Conservation (phyloP, 768 basidiomycete genomes). For the Russula ochroleuca region DNA sequence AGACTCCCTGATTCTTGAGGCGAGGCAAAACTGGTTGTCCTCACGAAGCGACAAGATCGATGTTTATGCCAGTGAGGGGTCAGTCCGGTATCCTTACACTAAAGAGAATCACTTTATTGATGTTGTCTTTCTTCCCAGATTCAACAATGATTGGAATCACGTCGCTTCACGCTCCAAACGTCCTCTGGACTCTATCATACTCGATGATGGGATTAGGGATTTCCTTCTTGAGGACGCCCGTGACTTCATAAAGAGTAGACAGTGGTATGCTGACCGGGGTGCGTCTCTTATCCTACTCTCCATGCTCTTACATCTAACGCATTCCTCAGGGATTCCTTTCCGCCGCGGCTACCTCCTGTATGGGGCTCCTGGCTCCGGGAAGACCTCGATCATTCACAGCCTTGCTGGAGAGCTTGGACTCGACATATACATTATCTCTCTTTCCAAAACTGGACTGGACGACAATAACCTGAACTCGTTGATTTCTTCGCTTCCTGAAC, state of each 20-base stretch:
- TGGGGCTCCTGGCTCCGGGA: constrained; percentile 74
- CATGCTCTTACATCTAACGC: background rate
- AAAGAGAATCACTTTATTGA: background rate
- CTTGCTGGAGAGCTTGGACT: constrained; percentile 75
- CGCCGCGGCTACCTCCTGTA: constrained; percentile 75
- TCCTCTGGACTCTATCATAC: constrained; percentile 59
- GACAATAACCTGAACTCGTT: constrained; percentile 55
- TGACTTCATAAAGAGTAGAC: constrained; percentile 64
- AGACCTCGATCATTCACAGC: constrained; percentile 72
- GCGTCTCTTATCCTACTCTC: background rate
- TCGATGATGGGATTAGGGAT: constrained; percentile 67
- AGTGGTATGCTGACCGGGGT: constrained; percentile 72
- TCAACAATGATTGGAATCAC: constrained; percentile 46
- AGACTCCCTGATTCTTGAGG: constrained; percentile 24
- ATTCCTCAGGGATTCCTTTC: constrained; percentile 55
- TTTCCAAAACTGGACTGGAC: constrained; percentile 59
- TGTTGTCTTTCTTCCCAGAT: constrained; percentile 5
- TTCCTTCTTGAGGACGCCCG: constrained; percentile 60
- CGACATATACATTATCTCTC: constrained; percentile 67
- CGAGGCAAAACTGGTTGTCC: constrained; percentile 19
- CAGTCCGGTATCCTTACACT: constrained; percentile 6
- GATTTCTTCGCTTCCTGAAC: constrained; percentile 59
- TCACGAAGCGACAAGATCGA: constrained; percentile 20
- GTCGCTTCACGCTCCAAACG: constrained; percentile 60
- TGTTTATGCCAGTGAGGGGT: constrained; percentile 50